Conservation (phyloP, 495 filamentous ascomycete genomes). For the Penicillium lividum region DNA sequence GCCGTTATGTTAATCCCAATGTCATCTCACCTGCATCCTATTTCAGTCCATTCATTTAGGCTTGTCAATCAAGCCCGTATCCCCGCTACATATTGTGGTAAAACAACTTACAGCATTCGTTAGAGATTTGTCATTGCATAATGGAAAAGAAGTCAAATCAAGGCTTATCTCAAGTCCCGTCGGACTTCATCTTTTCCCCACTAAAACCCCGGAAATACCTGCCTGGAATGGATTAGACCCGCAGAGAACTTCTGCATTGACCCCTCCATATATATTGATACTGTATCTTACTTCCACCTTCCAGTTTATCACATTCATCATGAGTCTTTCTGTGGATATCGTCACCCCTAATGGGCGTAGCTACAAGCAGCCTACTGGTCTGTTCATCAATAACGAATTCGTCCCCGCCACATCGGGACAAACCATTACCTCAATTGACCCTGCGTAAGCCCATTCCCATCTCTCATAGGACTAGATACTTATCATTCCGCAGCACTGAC, state of each 20-base stretch:
- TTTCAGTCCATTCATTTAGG: too few species aligned
- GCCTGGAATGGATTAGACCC: constrained; percentile 7
- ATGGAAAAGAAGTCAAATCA: neutral
- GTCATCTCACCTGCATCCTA: too few species aligned
- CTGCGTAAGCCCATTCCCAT: constrained; percentile 38
- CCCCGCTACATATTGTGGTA: too few species aligned
- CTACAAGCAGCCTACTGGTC: constrained; percentile 75
- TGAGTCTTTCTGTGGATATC: constrained; percentile 57
- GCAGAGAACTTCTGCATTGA: neutral
- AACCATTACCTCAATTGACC: constrained; percentile 77
- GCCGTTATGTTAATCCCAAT: too few species aligned
- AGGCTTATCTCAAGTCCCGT: too few species aligned
- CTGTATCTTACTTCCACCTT: neutral
- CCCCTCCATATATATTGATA: neutral
- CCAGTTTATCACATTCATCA: neutral
- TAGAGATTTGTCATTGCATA: neutral
- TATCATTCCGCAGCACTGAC: constrained; percentile 67
- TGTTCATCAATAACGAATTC: constrained; percentile 97
- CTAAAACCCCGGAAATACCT: constrained; percentile 5
- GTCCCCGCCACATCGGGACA: constrained; percentile 69
- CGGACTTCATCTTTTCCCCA: neutral
- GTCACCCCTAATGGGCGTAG: constrained; percentile 85
- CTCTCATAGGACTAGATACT: constrained; percentile 12
- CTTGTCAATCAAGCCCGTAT: too few species aligned
- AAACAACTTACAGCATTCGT: too few species aligned